Percentiles rank a stretch among this genome's conserved stretches.
Evolutionary conservation across 768 basidiomycete species (phyloP).

Genomic region (Sporobolomyces phaffii): DNA sequence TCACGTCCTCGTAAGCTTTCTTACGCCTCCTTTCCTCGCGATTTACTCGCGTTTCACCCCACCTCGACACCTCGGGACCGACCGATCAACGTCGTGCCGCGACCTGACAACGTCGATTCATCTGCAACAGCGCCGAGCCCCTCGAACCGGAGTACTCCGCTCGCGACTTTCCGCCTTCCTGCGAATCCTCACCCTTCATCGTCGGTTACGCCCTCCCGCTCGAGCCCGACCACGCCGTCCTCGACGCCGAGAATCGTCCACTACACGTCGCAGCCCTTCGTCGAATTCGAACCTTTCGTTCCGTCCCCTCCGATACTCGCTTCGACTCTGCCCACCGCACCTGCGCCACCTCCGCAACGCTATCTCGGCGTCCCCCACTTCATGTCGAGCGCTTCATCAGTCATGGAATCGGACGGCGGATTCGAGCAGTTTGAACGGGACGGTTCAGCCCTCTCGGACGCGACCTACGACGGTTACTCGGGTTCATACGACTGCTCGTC

Average conservation of each 20-base stretch:
- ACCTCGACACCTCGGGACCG: no score
- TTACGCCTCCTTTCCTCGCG: no score
- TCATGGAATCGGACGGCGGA: constrained; percentile 1
- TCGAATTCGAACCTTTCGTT: constrained; percentile 11
- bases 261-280: neutral
- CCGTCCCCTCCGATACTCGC: neutral
- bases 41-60: no score
- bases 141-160: neutral
- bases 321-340: neutral
- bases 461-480: constrained; percentile 10
- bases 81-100: no score
- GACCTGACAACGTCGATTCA: no score
- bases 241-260: neutral
- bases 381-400: constrained; percentile 17
- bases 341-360: neutral
- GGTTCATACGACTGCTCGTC: neutral
- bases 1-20: neutral
- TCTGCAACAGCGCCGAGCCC: neutral
- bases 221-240: neutral
- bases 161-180: constrained; percentile 9
- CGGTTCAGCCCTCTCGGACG: neutral
- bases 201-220: neutral
- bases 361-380: neutral
- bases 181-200: constrained; percentile 2
- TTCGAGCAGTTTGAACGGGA: constrained; percentile 11